A percentile compares a stretch with the other conserved stretches of the same genome.
Evolutionary conservation across 1,284 basidiomycete genomes (phyloP).

Genomic region (Sporisorium graminicola): DNA sequence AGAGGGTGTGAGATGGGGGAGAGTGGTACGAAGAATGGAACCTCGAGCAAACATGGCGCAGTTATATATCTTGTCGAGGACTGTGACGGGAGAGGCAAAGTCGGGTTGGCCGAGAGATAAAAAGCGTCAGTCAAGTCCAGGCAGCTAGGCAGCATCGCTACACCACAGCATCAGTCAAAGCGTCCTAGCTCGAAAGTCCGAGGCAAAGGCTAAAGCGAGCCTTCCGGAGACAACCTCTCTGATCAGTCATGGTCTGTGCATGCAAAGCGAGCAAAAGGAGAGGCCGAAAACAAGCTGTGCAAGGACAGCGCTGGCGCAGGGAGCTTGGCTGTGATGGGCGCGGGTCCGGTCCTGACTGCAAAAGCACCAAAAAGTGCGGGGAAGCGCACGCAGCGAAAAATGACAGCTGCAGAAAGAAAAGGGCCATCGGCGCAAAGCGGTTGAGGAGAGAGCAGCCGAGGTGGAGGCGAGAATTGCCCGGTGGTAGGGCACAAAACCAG

Average conservation of each 20-base stretch:
- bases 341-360: neutral
- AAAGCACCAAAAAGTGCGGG: constrained; percentile 13
- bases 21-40: constrained; percentile 22
- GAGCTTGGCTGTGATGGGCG: neutral
- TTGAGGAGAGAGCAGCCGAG: constrained; percentile 9
- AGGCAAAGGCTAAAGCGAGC: constrained; percentile 27
- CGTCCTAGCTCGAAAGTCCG: constrained; percentile 3
- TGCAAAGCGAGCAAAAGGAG: constrained; percentile 1
- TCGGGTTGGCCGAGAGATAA: neutral
- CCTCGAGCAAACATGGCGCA: constrained; percentile 38
- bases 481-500: constrained; percentile 11
- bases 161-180: neutral
- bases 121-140: constrained; percentile 13
- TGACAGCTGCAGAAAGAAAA: constrained; percentile 17
- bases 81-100: neutral
- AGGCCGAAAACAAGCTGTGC: constrained; percentile 6
- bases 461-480: constrained; percentile 30
- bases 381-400: constrained; percentile 20
- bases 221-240: constrained; percentile 13
- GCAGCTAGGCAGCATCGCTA: neutral
- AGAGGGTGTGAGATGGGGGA: constrained; percentile 28
- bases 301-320: neutral
- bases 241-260: constrained; percentile 31
- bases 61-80: constrained; percentile 18
- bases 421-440: constrained; percentile 5